Evolutionary conservation across 352 stramenopile species (phyloP).

Genomic region (Hyaloperonospora brassicae): DNA sequence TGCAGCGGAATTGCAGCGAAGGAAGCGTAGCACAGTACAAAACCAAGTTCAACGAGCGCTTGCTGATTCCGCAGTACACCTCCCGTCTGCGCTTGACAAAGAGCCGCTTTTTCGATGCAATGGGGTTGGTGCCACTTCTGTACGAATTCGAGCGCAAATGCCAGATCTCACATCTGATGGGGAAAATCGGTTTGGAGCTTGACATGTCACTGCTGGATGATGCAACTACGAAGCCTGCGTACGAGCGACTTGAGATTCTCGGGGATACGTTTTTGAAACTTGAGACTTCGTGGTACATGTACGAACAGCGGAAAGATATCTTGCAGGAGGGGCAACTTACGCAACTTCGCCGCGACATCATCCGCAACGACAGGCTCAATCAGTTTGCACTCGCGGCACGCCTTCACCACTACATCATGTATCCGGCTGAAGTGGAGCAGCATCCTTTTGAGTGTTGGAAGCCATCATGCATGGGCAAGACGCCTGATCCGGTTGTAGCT

Average conservation of each 20-base stretch:
- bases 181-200: conserved; percentile 59
- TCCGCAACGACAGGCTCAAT: conserved; percentile 78
- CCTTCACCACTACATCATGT: conserved; percentile 75
- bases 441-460: conserved; percentile 82
- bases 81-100: conserved; percentile 54
- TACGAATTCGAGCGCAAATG: conserved; percentile 87
- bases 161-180: conserved; percentile 84
- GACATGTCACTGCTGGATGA: conserved; percentile 71
- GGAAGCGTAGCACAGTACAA: conserved; percentile 44
- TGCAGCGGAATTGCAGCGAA: conserved; percentile 70
- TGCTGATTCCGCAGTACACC: conserved; percentile 65
- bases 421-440: conserved; percentile 70
- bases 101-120: conserved; percentile 69
- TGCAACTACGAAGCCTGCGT: conserved; percentile 75
- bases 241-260: conserved; percentile 77
- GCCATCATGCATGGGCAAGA: conserved; percentile 81
- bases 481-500: conserved; percentile 58
- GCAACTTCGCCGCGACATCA: conserved; percentile 73
- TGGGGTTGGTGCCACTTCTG: conserved; percentile 73
- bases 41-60: conserved; percentile 70
- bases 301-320: conserved; percentile 62
- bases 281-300: conserved; percentile 83
- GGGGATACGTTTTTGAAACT: conserved; percentile 83
- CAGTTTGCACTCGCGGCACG: conserved; percentile 49
- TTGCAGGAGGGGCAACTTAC: conserved; percentile 63